Conservation (phyloP, 2,329 filamentous ascomycete species). For the Ascosphaera aggregata region DNA sequence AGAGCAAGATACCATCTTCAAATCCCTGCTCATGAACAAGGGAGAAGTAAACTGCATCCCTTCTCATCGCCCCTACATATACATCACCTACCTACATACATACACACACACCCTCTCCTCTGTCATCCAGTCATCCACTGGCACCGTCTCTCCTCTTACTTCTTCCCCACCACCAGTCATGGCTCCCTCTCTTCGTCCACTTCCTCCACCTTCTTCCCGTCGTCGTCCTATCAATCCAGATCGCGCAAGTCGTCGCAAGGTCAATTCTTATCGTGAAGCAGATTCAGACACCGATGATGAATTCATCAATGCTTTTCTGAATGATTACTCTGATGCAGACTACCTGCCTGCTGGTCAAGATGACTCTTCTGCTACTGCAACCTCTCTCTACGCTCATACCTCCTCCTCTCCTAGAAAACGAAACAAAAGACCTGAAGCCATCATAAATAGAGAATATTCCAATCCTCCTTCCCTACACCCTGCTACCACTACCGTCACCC, state of each 20-base stretch:
- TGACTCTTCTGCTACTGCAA: background rate
- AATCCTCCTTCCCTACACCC: too few relatives aligned
- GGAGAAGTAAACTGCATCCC: too few relatives aligned
- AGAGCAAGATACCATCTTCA: too few relatives aligned
- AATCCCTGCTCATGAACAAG: too few relatives aligned
- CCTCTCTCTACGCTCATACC: background rate
- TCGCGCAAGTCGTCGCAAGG: conserved; percentile 14
- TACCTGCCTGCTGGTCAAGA: background rate
- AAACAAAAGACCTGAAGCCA: background rate
- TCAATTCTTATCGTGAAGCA: conserved; percentile 17
- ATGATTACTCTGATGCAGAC: background rate
- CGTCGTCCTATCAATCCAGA: conserved; percentile 8
- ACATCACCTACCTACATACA: too few relatives aligned
- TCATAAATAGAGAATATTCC: background rate
- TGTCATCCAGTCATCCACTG: too few relatives aligned
- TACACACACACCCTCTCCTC: too few relatives aligned
- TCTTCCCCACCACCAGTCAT: conserved; percentile 7
- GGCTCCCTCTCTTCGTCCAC: conserved; percentile 10
- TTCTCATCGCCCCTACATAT: too few relatives aligned
- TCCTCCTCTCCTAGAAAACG: background rate
- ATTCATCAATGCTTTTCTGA: conserved; percentile 3
- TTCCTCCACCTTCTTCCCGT: conserved; percentile 9
- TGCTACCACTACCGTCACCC: too few relatives aligned
- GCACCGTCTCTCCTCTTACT: too few relatives aligned
- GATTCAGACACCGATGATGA: conserved; percentile 11